Base-by-base conservation (phyloP, 2,329 filamentous ascomycete genomes). In the Fusarium secorum region DNA sequence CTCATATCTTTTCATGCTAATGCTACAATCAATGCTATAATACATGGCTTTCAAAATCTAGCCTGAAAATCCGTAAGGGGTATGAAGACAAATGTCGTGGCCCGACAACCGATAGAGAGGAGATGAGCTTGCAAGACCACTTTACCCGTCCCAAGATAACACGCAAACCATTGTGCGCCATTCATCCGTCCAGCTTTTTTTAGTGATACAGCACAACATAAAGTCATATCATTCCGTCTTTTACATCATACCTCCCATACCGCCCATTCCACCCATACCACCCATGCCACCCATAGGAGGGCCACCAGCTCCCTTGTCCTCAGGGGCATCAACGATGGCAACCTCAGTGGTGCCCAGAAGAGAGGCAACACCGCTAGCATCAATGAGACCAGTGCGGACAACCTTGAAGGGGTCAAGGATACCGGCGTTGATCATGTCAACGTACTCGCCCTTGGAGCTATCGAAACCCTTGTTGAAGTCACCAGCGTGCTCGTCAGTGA, bases 361-460 rank as follows among this genome's bases (percentile, higher is more conserved):
- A 58, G 95, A 98, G 58, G 96, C 96, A 77, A 99, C 96, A 84
- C 96, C 96, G 79, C 92, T 95, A 76, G 96, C 96, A 78, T 99
- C 96, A 78, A 95, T 89, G 65, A 99, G 91, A 79, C 94, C 95
- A 71, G 96, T 99, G 78, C 96, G 94, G 80, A 99, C 96, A 76
- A 99, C 96, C 93, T 99, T 99, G 88, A 99, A 93, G 73, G 96
- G 96, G 82, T 99, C 96, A 66, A 99, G 92, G 83, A 99, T 99
- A 92, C 96, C 96, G 75, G 94, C 90, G 71, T 89, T 83, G 80
- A 99, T 98, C 96, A 99, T 98, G 87, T 99, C 95, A 75, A 98
- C 94, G 85, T 97, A 99, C 87, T 98, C 93, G 83, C 95, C 94
- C 88, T 95, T 97, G 81, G 94, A 86, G 85, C 93, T 96, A 89